Evolutionary conservation across 1,139 yeast genomes (phyloP).

Genomic region (Meyerozyma athensensis): DNA sequence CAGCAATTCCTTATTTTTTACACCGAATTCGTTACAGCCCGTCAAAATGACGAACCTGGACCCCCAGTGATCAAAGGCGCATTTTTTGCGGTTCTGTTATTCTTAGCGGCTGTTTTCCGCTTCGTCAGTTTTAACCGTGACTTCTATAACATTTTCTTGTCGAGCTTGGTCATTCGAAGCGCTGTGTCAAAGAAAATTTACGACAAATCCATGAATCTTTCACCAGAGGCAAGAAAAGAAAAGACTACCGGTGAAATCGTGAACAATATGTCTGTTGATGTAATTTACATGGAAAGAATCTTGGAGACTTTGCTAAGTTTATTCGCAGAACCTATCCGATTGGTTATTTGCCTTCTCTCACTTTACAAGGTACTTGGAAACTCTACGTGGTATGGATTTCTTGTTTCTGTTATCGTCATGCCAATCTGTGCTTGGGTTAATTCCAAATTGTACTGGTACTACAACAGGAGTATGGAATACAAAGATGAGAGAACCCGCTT

Average conservation of each 20-base stretch:
- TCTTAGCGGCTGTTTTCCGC: conserved; percentile 20
- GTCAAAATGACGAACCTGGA: conserved; percentile 7
- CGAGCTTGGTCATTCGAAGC: conserved; percentile 8
- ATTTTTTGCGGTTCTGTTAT: conserved; percentile 25
- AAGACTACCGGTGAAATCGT: conserved; percentile 40
- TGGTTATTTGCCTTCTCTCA: conserved; percentile 24
- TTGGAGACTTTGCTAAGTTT: conserved; percentile 24
- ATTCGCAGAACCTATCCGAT: conserved; percentile 27
- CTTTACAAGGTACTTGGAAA: conserved; percentile 27
- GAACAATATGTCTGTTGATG: conserved; percentile 36
- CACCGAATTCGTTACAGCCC: conserved; percentile 14
- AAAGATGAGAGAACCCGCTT: conserved; percentile 36
- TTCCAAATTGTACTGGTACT: conserved; percentile 23
- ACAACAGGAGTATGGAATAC: conserved; percentile 23
- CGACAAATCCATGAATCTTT: conserved; percentile 30
- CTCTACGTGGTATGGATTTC: conserved; percentile 34
- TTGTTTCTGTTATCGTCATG: conserved; percentile 27
- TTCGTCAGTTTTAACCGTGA: conserved; percentile 25
- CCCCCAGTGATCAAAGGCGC: conserved; percentile 30
- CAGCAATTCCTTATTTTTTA: conserved; percentile 28
- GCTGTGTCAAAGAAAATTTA: conserved; percentile 29
- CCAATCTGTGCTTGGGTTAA: conserved; percentile 31
- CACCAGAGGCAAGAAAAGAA: conserved; percentile 34
- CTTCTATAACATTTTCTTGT: conserved; percentile 15
- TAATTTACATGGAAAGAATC: conserved; percentile 20